A percentile compares a stretch with the other conserved stretches of the same genome.
Evolutionary conservation across 2,329 filamentous ascomycete species (phyloP).

Genomic region (Beauveria sp.): DNA sequence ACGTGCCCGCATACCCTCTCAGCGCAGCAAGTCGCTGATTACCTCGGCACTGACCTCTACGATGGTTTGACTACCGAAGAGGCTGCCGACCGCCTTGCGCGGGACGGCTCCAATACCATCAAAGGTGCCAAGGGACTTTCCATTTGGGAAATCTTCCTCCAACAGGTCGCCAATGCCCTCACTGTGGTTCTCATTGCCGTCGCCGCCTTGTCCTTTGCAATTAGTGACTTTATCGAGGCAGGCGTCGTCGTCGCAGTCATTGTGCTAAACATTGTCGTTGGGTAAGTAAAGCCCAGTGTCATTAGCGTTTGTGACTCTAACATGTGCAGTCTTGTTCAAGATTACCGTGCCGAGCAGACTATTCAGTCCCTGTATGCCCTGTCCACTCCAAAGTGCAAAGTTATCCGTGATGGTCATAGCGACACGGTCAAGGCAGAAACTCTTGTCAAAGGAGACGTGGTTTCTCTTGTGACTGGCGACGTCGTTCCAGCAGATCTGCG

Average conservation of each 20-base stretch:
- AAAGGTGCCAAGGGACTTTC: constrained; percentile 64
- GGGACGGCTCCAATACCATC: constrained; percentile 64
- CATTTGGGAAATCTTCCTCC: constrained; percentile 67
- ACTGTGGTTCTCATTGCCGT: constrained; percentile 68
- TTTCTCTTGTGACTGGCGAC: constrained; percentile 55
- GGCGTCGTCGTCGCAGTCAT: constrained; percentile 58
- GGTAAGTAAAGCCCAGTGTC: constrained; percentile 30
- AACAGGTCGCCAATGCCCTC: constrained; percentile 70
- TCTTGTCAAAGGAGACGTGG: constrained; percentile 60
- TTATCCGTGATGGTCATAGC: constrained; percentile 45
- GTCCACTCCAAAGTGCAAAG: constrained; percentile 51
- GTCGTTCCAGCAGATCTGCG: constrained; percentile 64
- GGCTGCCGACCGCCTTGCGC: constrained; percentile 55
- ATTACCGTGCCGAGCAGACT: constrained; percentile 54
- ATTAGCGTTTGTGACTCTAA: neutral
- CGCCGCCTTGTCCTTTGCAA: constrained; percentile 62
- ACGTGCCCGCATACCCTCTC: constrained; percentile 28
- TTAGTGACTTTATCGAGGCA: constrained; percentile 56
- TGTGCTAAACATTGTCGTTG: constrained; percentile 59
- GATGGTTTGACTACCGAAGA: constrained; percentile 58
- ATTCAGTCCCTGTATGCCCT: constrained; percentile 53
- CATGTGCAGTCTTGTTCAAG: constrained; percentile 44
- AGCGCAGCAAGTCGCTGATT: constrained; percentile 25
- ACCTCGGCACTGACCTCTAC: constrained; percentile 34
- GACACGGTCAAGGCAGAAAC: constrained; percentile 46